Base-by-base conservation (phyloP, 352 stramenopile genomes). In the Globisporangium cederbergense region DNA sequence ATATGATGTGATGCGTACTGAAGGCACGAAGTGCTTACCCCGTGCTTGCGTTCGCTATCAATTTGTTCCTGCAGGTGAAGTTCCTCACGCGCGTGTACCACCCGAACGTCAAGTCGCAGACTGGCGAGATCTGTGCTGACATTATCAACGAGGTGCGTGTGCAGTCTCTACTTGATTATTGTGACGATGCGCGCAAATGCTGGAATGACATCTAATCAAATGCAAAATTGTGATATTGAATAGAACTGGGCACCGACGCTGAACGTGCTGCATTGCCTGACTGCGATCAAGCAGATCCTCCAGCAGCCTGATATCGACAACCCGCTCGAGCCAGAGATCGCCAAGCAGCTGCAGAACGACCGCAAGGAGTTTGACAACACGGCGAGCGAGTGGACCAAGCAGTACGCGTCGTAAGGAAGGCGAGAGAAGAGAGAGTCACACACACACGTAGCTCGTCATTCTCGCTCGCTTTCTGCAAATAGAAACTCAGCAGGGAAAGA, bases 41-140 rank as follows among this genome's bases (percentile, higher is more conserved):
- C 16, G 1, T 28, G 25, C 25, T 28, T 28, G 25, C 25, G 25
- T 58, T n/a, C 51, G 36, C 25, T 55, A 36, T 36, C 32, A 32
- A 20, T 50, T 40, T 67, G 22, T n/a, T n/a, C 11, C 18, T 60
- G 49, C 40, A 90, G 71, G 85, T 98, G 46, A 93, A 90, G 55
- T 98, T 99, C 66, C 70, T 98, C 45, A 98, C 95, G 18, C 90
- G 96, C 49, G 90, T 98, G 28, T 99, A 99, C 75, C 97, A 99
- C 84, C 96, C 96, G 30, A 98, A 98, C 62, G 89, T 99, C 55
- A 98, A 98, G 74, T 91, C 88, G 2, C 90, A 98, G 66, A 97
- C 84, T 13, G 97, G 97, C 55, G 96, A 98, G 78, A 98, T 99
- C 66, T 99, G 97, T 66, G 93, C 93, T 58, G 90, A 98, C 64